These are phyloP conservation scores for Gnaphalium uliginosum DNA, from an alignment of 129 eudicot genomes.

Conservation along the genomic window DNA sequence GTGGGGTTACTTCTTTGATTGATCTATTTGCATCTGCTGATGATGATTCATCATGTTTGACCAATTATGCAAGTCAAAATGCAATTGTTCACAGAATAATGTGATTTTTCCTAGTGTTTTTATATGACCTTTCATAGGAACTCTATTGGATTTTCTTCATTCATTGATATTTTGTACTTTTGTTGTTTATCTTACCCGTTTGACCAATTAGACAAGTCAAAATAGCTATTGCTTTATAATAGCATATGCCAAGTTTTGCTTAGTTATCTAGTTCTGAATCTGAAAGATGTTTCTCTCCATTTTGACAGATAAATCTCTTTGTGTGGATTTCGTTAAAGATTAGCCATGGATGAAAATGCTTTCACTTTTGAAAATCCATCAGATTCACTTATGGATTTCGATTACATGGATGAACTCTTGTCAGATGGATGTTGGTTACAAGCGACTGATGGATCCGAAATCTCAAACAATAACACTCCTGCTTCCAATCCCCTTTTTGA, in stretches of 20 bases:
- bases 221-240: neutral
- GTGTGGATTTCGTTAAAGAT: constrained; percentile 23
- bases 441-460: constrained; percentile 62
- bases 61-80: neutral
- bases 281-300: constrained; percentile 4
- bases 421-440: constrained; percentile 91
- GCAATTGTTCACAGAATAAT: constrained; percentile 3
- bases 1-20: neutral
- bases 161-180: neutral
- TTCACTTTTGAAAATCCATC: constrained; percentile 49
- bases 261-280: constrained; percentile 8
- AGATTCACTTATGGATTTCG: constrained; percentile 75
- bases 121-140: neutral
- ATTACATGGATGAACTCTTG: constrained; percentile 77
- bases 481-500: constrained; percentile 47
- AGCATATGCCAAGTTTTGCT: neutral
- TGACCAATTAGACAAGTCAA: constrained; percentile 18
- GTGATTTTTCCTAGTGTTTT: constrained; percentile 2
- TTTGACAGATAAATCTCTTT: constrained; percentile 42
- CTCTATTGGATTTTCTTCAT: constrained; percentile 5
- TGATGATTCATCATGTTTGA: neutral
- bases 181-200: neutral
- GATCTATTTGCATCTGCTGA: neutral
- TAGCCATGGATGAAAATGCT: constrained; percentile 58
- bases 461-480: constrained; percentile 42